A percentile compares a stretch with the other conserved stretches of the same genome.
Evolutionary conservation across 768 basidiomycete genomes (phyloP).

Genomic region (Cyclocybe aegerita): DNA sequence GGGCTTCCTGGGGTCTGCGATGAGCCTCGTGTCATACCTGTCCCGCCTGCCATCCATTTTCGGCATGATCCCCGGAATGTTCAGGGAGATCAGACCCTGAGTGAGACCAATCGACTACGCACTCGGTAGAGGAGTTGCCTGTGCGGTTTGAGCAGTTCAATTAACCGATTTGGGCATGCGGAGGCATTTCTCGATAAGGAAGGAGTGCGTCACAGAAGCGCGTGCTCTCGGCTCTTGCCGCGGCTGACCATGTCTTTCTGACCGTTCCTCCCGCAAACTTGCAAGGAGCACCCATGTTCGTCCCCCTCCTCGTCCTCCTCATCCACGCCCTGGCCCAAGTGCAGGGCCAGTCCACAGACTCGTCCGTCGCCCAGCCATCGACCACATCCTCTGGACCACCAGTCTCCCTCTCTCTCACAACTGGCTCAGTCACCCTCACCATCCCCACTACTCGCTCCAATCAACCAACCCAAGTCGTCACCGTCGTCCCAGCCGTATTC

Average conservation of each 20-base stretch:
- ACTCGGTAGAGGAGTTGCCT: conserved; percentile 41
- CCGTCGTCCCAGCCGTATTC: conserved; percentile 56
- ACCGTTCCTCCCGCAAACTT: conserved; percentile 7
- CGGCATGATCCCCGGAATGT: too few relatives aligned
- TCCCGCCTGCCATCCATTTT: too few relatives aligned
- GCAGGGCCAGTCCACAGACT: conserved; percentile 20
- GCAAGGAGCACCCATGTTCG: conserved; percentile 12
- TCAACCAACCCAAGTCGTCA: conserved; percentile 48
- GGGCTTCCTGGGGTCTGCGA: too few relatives aligned
- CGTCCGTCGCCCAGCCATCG: conserved; percentile 14
- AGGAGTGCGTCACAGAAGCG: too few relatives aligned
- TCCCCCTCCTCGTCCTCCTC: conserved; percentile 18
- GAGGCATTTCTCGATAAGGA: too few relatives aligned
- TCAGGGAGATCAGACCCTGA: too few relatives aligned
- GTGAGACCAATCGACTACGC: conserved; percentile 46
- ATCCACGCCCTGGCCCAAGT: conserved; percentile 16
- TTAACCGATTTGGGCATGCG: conserved; percentile 26
- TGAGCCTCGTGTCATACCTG: too few relatives aligned
- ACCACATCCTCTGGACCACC: conserved; percentile 37
- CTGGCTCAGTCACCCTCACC: conserved; percentile 43
- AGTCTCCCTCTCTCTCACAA: conserved; percentile 57
- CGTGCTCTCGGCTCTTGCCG: conserved; percentile 4
- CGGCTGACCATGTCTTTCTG: conserved; percentile 19
- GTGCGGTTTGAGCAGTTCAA: conserved; percentile 54
- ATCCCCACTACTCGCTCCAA: conserved; percentile 48